These are phyloP conservation scores for Sugiyamaella floridensis DNA, from an alignment of 805 yeast genomes.

Conservation along the genomic window DNA sequence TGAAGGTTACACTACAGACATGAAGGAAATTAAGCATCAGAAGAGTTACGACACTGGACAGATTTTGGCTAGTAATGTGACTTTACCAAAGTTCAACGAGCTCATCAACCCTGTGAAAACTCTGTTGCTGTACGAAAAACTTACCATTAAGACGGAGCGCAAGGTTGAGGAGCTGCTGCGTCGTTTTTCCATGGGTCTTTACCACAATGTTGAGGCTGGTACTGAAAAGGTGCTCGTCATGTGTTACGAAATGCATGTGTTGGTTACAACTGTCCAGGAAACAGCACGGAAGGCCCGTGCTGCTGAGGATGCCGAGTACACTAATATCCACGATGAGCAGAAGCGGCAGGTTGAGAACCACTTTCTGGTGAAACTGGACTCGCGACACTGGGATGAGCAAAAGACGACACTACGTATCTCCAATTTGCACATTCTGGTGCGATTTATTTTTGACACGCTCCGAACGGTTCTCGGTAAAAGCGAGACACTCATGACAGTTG, in stretches of 20 bases:
- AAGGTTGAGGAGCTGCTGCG: slow-evolving; percentile 74
- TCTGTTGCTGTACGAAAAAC: slow-evolving; percentile 51
- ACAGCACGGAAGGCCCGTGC: slow-evolving; percentile 20
- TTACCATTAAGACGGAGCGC: slow-evolving; percentile 60
- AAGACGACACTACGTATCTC: slow-evolving; percentile 37
- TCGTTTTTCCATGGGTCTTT: slow-evolving; percentile 72
- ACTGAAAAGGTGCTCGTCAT: slow-evolving; percentile 55
- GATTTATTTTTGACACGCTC: slow-evolving; percentile 69
- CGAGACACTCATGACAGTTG: slow-evolving; percentile 49
- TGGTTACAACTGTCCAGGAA: slow-evolving; percentile 26
- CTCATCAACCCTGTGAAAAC: slow-evolving; percentile 65
- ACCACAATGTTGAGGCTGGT: slow-evolving; percentile 55
- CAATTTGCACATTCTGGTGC: slow-evolving; percentile 57
- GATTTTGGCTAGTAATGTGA: slow-evolving; percentile 58
- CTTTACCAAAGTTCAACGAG: slow-evolving; percentile 47
- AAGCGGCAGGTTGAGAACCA: slow-evolving; percentile 48
- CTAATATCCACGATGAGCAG: slow-evolving; percentile 19
- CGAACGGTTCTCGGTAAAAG: slow-evolving; percentile 64
- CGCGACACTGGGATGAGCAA: slow-evolving; percentile 28
- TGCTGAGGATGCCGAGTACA: slow-evolving; percentile 14
- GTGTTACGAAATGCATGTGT: slow-evolving; percentile 65
- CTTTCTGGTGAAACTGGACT: slow-evolving; percentile 65
- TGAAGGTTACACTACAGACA: slow-evolving; percentile 76
- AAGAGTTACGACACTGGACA: slow-evolving; percentile 87
- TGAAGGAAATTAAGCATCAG: slow-evolving; percentile 85